Conservation (phyloP, 345 rosid genomes). For the Dovyalis caffra region DNA sequence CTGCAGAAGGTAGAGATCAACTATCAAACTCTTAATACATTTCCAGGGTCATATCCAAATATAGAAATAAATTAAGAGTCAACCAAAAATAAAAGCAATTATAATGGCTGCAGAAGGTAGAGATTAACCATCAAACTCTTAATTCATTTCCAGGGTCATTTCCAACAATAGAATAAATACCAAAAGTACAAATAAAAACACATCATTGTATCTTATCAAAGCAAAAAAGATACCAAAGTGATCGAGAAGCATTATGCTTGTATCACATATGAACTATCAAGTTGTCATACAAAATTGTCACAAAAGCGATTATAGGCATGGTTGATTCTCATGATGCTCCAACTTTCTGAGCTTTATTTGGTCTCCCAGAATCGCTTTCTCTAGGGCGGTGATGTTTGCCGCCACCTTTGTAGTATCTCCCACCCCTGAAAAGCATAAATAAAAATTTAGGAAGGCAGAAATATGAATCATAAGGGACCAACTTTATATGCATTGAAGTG, state of each 20-base stretch:
- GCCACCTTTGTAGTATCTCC: slow-evolving; percentile 50
- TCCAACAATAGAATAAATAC: neutral
- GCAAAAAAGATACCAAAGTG: neutral
- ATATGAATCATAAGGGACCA: neutral
- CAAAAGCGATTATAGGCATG: neutral
- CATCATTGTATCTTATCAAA: neutral
- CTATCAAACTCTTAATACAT: neutral
- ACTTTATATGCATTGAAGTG: neutral
- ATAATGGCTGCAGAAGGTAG: no score
- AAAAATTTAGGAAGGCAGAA: neutral
- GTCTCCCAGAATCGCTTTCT: slow-evolving; percentile 53
- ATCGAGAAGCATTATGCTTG: neutral
- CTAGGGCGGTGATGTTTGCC: slow-evolving; percentile 62
- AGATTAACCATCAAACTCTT: neutral
- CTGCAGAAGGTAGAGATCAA: neutral
- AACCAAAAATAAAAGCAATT: no score
- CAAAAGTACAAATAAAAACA: neutral
- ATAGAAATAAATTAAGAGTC: no score
- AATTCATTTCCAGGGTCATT: neutral
- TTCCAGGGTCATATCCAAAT: neutral
- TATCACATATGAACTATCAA: neutral
- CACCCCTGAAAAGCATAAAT: slow-evolving; percentile 54
- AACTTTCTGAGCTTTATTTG: slow-evolving; percentile 61
- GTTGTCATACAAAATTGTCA: slow-evolving; percentile 6
- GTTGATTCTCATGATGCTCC: slow-evolving; percentile 8